Evolutionary conservation across 2,329 filamentous ascomycete species (phyloP), one percentile per base, ranked within the genome.

Genomic region (Penicillium sp.): DNA sequence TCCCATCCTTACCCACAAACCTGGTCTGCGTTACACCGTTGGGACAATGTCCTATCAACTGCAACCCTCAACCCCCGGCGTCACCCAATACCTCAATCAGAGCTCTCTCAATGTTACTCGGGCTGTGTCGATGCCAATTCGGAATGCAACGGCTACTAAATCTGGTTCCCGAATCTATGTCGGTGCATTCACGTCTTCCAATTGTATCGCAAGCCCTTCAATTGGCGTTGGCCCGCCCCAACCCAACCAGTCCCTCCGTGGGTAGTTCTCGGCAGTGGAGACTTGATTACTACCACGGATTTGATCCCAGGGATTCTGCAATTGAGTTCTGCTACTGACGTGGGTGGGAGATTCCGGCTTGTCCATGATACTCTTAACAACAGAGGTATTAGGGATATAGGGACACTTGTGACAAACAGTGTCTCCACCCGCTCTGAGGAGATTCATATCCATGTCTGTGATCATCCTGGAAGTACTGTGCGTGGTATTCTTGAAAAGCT

Each of bases 391-490:
- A 31, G 39, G 41, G 21, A 10, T 15, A 45, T n/a, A 15, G 53
- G 53, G 13, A 53, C 53, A 13, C 38, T 55, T 29, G 53, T 46
- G 2, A 45, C 33, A 10, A 55, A 39, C 23, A 50, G 46, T 45
- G 53, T 56, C 13, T 33, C 48, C n/a, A 47, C 33, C n/a, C 27
- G 27, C 15, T 41, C 41, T 5, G 48, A 56, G 41, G 53, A 56
- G 48, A 46, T 47, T n/a, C 48, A 52, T 52, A 46, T 52, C 8
- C 48, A 56, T 47, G 13, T 52, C n/a, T 52, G 54, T 41, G 29
- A 52, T 31, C 31, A 36, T 2, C 21, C 19, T 15, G 39, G 23
- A 0, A 46, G 15, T 50, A 5, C 21, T 16, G 8, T 47, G 6
- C 48, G 34, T n/a, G 16, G 3, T 11, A 45, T 51, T 19, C 19